Evolutionary conservation across 441 rosid species (phyloP).

Genomic region (Francoa sonchifolia): DNA sequence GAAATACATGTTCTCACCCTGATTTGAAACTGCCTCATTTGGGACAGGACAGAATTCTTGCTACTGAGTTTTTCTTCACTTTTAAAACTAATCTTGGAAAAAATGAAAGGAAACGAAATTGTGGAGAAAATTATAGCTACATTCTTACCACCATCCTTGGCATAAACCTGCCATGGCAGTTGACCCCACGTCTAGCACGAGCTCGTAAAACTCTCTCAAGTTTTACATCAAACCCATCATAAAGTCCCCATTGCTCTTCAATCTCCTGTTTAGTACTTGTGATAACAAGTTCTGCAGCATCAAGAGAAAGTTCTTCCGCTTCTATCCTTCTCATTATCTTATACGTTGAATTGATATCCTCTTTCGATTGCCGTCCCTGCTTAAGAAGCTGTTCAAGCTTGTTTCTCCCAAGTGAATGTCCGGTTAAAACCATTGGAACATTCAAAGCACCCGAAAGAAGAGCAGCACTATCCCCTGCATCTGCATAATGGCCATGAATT

Average conservation of each 20-base stretch:
- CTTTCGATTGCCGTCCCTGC: conserved; percentile 82
- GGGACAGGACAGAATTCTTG: no score
- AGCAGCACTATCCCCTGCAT: conserved; percentile 92
- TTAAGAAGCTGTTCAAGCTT: conserved; percentile 94
- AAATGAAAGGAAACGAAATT: no score
- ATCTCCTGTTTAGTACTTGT: conserved; percentile 93
- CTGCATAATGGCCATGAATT: conserved; percentile 91
- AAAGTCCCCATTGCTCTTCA: conserved; percentile 98
- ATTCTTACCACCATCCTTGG: conserved; percentile 89
- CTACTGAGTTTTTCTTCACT: no score
- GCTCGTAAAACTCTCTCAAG: conserved; percentile 90
- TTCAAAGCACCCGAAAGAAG: conserved; percentile 87
- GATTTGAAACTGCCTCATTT: no score
- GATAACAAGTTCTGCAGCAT: conserved; percentile 92
- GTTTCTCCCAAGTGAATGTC: conserved; percentile 94
- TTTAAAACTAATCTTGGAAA: no score
- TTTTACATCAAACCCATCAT: conserved; percentile 94
- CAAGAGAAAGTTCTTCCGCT: conserved; percentile 88
- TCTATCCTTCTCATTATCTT: conserved; percentile 92
- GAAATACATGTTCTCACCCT: no score
- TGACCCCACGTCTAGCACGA: conserved; percentile 81
- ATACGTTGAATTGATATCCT: conserved; percentile 84
- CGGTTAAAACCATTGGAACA: conserved; percentile 94
- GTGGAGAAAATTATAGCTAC: neutral
- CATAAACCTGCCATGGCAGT: conserved; percentile 91